Conservation (phyloP, 345 rosid species). For the Salix arbutifolia region DNA sequence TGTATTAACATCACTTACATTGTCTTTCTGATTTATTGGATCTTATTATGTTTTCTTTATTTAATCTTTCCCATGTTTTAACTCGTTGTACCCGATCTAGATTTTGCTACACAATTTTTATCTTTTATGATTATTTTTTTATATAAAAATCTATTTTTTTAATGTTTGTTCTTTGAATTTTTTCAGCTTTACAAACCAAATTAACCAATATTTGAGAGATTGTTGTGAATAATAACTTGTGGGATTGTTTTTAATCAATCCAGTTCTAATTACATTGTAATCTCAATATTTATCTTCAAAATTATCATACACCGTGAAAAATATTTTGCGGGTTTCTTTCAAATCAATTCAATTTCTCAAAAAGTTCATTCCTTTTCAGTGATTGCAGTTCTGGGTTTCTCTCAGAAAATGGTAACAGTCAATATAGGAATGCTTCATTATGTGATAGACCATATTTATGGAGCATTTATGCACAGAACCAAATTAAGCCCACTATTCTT, state of each 20-base stretch:
- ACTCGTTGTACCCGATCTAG: too few relatives aligned
- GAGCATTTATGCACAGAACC: constrained; percentile 85
- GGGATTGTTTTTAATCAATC: not conserved
- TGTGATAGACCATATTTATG: constrained; percentile 82
- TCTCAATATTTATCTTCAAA: not conserved
- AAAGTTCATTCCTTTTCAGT: not conserved
- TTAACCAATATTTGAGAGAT: not conserved
- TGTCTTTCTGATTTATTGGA: not conserved
- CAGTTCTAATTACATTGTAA: not conserved
- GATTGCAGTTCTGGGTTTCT: constrained; percentile 11
- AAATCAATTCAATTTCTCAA: not conserved
- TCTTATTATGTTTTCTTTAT: not conserved
- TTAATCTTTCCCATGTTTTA: not conserved
- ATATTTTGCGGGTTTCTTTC: constrained; percentile 14
- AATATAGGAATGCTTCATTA: constrained; percentile 90
- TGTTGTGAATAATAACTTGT: too few relatives aligned
- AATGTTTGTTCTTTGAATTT: not conserved
- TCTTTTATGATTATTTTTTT: not conserved
- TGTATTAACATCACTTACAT: not conserved
- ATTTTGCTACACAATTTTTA: not conserved
- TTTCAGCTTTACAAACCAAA: not conserved
- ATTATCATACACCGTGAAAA: not conserved
- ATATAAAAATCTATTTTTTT: not conserved
- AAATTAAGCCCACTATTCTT: constrained; percentile 79
- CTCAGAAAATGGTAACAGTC: constrained; percentile 57